phyloP scores from a whole-genome alignment of 2,329 filamentous ascomycete genomes.

The Calonectria naviculata region DNA sequence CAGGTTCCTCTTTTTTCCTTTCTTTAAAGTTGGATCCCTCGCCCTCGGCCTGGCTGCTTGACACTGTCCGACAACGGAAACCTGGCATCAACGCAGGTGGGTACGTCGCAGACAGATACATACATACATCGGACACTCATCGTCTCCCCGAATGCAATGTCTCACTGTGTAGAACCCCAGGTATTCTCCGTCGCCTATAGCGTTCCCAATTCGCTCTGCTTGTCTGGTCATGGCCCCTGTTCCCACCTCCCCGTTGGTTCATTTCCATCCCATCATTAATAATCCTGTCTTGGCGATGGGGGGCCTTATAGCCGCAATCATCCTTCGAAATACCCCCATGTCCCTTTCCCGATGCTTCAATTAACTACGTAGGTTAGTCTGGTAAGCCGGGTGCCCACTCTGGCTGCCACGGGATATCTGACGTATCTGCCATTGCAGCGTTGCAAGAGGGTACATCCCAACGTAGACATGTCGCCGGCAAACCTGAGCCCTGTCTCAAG shows the following conservation, averaged over 20 bases:
- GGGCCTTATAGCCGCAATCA: background rate
- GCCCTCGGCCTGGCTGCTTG: background rate
- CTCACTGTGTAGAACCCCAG: background rate
- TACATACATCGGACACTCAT: background rate
- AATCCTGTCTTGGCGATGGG: background rate
- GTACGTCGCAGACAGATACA: background rate
- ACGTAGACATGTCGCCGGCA: background rate
- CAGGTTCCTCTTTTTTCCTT: background rate
- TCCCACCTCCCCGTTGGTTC: background rate
- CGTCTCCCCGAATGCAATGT: background rate
- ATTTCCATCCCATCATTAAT: background rate
- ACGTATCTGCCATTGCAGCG: background rate
- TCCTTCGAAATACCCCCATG: background rate
- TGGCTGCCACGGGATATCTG: background rate
- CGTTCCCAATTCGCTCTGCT: background rate
- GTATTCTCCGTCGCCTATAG: background rate
- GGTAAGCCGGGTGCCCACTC: background rate
- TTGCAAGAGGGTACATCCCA: conserved; percentile 1
- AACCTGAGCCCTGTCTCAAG: background rate
- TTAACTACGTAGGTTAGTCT: conserved; percentile 2
- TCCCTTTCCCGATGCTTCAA: background rate
- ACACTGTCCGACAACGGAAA: conserved; percentile 4
- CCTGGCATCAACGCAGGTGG: background rate
- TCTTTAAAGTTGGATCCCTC: conserved; percentile 3
- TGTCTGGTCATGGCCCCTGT: background rate